Evolutionary conservation across 2,329 filamentous ascomycete species (phyloP), one percentile per base, ranked within the genome.

Genomic region (Cladosporium sphaerospermum): DNA sequence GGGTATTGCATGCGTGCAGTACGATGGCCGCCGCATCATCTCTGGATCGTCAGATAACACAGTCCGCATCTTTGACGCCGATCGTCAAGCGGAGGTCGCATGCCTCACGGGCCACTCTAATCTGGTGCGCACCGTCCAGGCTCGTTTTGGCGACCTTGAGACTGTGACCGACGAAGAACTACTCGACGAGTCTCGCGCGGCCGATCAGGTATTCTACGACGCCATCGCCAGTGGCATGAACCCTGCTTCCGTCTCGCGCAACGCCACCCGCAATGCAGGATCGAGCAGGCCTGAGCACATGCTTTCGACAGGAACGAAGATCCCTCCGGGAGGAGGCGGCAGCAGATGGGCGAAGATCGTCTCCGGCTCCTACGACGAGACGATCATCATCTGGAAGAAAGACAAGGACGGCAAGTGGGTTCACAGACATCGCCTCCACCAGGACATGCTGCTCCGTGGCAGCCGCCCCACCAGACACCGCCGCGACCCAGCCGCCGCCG

Each of bases 1-100:
- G 68, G 93, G 93, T 32, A 97, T 99, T 62, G 93, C 93, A 2
- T 99, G 93, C 68, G 91, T 99, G 13, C 92, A 99, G 70, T 97
- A 93, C 65, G 93, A 99, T 67, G 90, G 89, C 23, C 84, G 89
- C 47, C 83, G 93, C 16, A 95, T 99, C 57, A 89, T 99, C 48
- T 96, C 89, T 62, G 93, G 93, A 2, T 96, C 91, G 69, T 96
- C 91, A 62, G 93, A 99, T 69, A 90, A 95, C 66, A 91, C 93
- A 39, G 89, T 99, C 32, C 90, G 93, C 61, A 93, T 99, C 16
- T 99, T 95, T 67, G 93, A 97, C 67, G 85, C 87, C 42, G 80
- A 82, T 43, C 90, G 89, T 0, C 87, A 88, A 3, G 84, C 93
- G 9, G 91, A 97, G 69, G 89, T 97, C 5, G 92, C 91, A 13